Percentiles rank a stretch among this genome's conserved stretches.
phyloP scores from a whole-genome alignment of 2,329 filamentous ascomycete species.

The Stachybotrys chartarum region DNA sequence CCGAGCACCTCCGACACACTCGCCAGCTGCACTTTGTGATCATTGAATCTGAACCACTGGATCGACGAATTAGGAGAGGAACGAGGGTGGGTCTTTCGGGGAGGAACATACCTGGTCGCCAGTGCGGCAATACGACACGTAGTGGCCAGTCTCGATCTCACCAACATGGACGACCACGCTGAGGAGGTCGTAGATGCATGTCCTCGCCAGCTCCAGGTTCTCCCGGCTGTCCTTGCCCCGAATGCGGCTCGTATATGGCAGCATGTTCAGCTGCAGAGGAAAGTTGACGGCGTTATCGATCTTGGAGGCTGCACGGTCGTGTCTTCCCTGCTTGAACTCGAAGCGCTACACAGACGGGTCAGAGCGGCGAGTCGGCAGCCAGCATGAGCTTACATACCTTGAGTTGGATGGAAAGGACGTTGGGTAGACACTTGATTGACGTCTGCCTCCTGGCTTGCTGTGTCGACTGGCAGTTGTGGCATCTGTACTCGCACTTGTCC shows the following conservation, averaged over 20 bases:
- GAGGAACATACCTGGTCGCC: constrained; percentile 51
- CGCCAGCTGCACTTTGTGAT: constrained; percentile 83
- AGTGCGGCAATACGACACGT: constrained; percentile 80
- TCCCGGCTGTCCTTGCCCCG: constrained; percentile 42
- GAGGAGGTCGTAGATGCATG: constrained; percentile 77
- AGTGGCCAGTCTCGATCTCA: constrained; percentile 87
- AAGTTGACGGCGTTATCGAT: constrained; percentile 84
- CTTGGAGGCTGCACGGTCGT: constrained; percentile 70
- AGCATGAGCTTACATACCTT: constrained; percentile 52
- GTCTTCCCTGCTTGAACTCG: constrained; percentile 61
- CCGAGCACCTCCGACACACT: constrained; percentile 77
- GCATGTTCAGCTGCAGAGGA: constrained; percentile 80
- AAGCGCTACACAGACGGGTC: constrained; percentile 43
- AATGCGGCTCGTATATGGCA: constrained; percentile 74
- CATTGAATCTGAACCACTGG: constrained; percentile 93
- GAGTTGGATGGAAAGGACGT: constrained; percentile 84
- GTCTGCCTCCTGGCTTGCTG: constrained; percentile 80
- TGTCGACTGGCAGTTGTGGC: constrained; percentile 67
- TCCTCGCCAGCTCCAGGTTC: constrained; percentile 51
- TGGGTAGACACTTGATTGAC: constrained; percentile 76
- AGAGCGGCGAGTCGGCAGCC: neutral
- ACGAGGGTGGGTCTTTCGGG: neutral
- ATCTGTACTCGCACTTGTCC: constrained; percentile 86
- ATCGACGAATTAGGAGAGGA: constrained; percentile 6
- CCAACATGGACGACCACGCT: constrained; percentile 91